Evolutionary conservation across 2,329 filamentous ascomycete genomes (phyloP), one percentile per base, ranked within the genome.

Genomic region (Colletotrichum sp.): DNA sequence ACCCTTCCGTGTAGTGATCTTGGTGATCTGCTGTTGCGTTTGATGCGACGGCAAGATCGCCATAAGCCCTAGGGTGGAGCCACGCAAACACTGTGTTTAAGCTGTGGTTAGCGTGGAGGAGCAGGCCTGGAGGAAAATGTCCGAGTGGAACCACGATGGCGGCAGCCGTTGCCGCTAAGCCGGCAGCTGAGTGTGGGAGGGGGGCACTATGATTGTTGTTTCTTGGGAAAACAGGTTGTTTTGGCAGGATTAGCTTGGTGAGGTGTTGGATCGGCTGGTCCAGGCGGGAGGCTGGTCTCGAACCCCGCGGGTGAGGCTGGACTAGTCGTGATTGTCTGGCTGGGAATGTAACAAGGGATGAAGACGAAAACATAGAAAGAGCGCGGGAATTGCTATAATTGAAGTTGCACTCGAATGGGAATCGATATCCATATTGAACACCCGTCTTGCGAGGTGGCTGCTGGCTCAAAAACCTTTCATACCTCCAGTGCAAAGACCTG

Each of bases 1-100:
- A 75, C 73, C 73, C 73, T 75, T 72, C 73, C 73, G 43, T 32
- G 3, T 9, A n/a, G 6, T 25, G 56, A 75, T 68, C 55, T 13
- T 48, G n/a, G 22, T 18, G 67, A 61, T 61, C 12, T 0, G 36
- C 5, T 15, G 28, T 10, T 43, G 27, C 3, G 6, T 1, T 5
- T 1, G 18, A 1, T 3, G 5, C 32, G 27, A 34, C 8, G 18
- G 0, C 32, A 72, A 58, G 43, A 16, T 64, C 6, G 5, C 7
- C 0, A 72, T 67, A 68, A 68, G 7, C 64, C 69, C 39, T 72
- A 22, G 27, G 18, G 52, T 75, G 61, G 36, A 62, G 36, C 34
- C 16, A 52, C 43, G 43, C 43, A 12, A 12, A 10, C n/a, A 10
- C 43, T 52, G 10, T 13, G 43, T 52, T 10, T 52, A 6, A 13